These are phyloP conservation scores for Penicillium alfredii DNA, from an alignment of 495 filamentous ascomycete species.

Conservation along the genomic window DNA sequence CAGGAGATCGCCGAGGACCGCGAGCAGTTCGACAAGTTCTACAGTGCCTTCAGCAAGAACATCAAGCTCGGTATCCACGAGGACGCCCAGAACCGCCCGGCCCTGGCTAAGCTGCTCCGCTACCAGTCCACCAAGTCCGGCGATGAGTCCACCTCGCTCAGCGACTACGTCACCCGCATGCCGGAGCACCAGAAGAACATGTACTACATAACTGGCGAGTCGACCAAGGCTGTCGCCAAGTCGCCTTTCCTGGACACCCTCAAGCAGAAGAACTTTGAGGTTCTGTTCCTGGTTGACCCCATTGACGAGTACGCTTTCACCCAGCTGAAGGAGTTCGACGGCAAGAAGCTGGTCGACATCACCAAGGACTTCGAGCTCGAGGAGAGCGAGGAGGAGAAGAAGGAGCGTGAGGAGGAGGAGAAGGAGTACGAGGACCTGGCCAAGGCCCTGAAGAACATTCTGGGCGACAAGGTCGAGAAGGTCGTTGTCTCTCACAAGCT, in stretches of 20 bases:
- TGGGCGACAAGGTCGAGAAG: conserved; percentile 99
- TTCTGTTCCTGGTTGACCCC: conserved; percentile 97
- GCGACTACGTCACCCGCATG: conserved; percentile 98
- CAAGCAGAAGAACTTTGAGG: conserved; percentile 99
- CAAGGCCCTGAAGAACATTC: conserved; percentile 97
- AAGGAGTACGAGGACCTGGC: conserved; percentile 93
- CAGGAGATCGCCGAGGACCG: conserved; percentile 97
- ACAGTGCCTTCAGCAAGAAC: conserved; percentile 99
- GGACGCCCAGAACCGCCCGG: conserved; percentile 92
- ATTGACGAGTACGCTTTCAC: conserved; percentile 99
- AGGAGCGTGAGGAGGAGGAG: conserved; percentile 88
- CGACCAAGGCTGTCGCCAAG: conserved; percentile 93
- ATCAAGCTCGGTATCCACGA: conserved; percentile 99
- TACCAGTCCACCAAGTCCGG: conserved; percentile 98
- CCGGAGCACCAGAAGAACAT: conserved; percentile 99
- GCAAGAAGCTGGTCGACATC: conserved; percentile 99
- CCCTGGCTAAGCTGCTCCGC: conserved; percentile 95
- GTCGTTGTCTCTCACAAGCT: conserved; percentile 99
- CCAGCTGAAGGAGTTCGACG: conserved; percentile 99
- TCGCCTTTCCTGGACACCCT: conserved; percentile 98
- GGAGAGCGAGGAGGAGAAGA: conserved; percentile 99
- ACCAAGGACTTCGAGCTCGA: conserved; percentile 99
- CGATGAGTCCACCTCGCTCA: conserved; percentile 87
- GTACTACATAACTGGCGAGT: conserved; percentile 99
- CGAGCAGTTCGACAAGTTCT: conserved; percentile 99